Percentiles rank a stretch among this genome's conserved stretches.
phyloP scores from a whole-genome alignment of 352 stramenopile species.

The Pythium phragmitis region DNA sequence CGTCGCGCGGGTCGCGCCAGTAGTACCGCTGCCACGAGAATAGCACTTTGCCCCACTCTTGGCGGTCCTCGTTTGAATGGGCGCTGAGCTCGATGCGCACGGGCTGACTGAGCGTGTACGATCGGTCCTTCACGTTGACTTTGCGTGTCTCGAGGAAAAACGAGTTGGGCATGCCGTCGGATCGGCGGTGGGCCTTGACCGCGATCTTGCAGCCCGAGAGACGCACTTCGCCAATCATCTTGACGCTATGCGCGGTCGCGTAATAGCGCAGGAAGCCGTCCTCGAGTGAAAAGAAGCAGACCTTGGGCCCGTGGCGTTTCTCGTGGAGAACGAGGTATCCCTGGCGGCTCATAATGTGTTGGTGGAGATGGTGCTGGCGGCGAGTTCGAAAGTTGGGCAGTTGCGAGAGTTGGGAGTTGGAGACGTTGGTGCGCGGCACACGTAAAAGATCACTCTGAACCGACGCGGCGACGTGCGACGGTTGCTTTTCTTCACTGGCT shows the following conservation, averaged over 20 bases:
- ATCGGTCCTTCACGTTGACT: constrained; percentile 83
- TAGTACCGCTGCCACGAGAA: constrained; percentile 89
- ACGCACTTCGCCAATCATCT: constrained; percentile 58
- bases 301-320: constrained; percentile 45
- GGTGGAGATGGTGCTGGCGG: neutral
- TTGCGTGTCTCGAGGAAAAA: constrained; percentile 85
- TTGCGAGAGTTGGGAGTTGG: neutral
- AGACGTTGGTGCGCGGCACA: constrained; percentile 18
- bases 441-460: constrained; percentile 4
- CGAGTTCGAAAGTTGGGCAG: constrained; percentile 1
- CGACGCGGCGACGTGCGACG: constrained; percentile 7
- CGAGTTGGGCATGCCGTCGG: constrained; percentile 63
- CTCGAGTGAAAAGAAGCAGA: constrained; percentile 80
- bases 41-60: constrained; percentile 83
- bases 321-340: constrained; percentile 79
- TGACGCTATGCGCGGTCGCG: constrained; percentile 32
- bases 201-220: constrained; percentile 84
- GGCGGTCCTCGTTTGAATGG: constrained; percentile 57
- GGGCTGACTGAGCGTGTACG: constrained; percentile 70
- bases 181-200: constrained; percentile 77
- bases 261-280: constrained; percentile 82
- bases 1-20: constrained; percentile 62
- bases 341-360: constrained; percentile 58
- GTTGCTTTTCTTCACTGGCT: constrained; percentile 14
- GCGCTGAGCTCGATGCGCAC: constrained; percentile 71